Percentiles rank a stretch among this genome's conserved stretches.
Evolutionary conservation across 768 basidiomycete genomes (phyloP).

Genomic region (Rhodotorula toruloides): DNA sequence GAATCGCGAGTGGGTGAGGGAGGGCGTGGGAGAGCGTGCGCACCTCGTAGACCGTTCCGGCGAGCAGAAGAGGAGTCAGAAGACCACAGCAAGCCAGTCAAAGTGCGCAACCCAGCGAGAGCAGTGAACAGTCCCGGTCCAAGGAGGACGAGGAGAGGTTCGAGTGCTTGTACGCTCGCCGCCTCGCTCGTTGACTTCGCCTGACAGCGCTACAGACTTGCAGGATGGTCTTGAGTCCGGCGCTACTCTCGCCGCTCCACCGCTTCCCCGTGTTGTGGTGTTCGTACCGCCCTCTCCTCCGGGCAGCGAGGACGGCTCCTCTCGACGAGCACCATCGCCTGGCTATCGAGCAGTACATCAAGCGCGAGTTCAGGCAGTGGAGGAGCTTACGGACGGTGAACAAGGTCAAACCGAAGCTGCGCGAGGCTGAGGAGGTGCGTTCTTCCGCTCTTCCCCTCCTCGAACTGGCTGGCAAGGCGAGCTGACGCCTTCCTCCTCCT

Average conservation of each 20-base stretch:
- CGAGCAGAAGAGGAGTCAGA: too few species aligned
- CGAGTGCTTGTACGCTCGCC: too few species aligned
- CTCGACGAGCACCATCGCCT: neutral
- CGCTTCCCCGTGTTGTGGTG: slow-evolving; percentile 55
- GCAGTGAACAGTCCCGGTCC: too few species aligned
- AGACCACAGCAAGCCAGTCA: too few species aligned
- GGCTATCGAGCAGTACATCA: neutral
- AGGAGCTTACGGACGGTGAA: neutral
- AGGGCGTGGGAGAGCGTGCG: too few species aligned
- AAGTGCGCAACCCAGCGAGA: too few species aligned
- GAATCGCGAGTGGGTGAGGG: too few species aligned
- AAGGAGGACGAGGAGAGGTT: too few species aligned
- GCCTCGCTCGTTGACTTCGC: too few species aligned
- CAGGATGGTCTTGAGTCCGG: too few species aligned
- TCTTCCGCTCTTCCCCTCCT: neutral
- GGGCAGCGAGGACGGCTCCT: slow-evolving; percentile 46
- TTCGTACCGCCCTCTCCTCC: slow-evolving; percentile 66
- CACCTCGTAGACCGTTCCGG: too few species aligned
- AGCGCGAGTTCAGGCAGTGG: slow-evolving; percentile 1
- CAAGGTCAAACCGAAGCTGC: neutral
- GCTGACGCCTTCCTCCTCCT: neutral
- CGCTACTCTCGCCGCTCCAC: neutral
- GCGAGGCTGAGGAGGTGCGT: slow-evolving; percentile 16
- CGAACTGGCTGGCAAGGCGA: rapidly evolving
- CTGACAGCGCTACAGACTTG: too few species aligned